Evolutionary conservation across 202 grass and related monocot species (phyloP).

Genomic region (Setaria viridis): DNA sequence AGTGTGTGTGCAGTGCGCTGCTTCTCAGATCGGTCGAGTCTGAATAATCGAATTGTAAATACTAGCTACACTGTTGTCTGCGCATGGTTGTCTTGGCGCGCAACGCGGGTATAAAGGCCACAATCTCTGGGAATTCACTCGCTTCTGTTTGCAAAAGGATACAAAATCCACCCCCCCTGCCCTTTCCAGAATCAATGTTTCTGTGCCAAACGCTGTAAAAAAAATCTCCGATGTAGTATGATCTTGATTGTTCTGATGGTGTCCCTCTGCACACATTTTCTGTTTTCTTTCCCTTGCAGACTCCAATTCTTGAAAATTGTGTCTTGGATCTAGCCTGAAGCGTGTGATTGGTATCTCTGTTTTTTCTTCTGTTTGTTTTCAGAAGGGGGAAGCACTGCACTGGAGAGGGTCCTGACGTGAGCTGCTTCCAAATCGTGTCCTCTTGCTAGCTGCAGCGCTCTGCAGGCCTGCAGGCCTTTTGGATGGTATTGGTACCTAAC

Average conservation of each 20-base stretch:
- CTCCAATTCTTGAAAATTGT: too few relatives aligned
- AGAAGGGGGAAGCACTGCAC: not conserved
- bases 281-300: not conserved
- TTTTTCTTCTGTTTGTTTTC: not conserved
- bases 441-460: conserved; percentile 5
- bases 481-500: conserved; percentile 21
- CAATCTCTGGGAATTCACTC: not conserved
- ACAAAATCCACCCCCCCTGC: not conserved
- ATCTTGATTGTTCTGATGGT: not conserved
- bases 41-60: conserved; percentile 46
- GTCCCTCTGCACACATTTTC: not conserved
- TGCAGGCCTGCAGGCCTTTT: not conserved
- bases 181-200: not conserved
- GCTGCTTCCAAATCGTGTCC: conserved; percentile 51
- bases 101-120: not conserved
- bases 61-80: not conserved
- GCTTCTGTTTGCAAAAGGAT: not conserved
- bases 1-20: not conserved
- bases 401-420: conserved; percentile 29
- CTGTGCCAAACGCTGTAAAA: not conserved
- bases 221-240: not conserved
- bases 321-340: not conserved
- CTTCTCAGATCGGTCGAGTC: conserved; percentile 14
- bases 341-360: not conserved
- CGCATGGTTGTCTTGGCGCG: not conserved